A percentile compares a stretch with the other conserved stretches of the same genome.
phyloP scores from a whole-genome alignment of 202 grass and related monocot genomes.

The Setaria viridis region DNA sequence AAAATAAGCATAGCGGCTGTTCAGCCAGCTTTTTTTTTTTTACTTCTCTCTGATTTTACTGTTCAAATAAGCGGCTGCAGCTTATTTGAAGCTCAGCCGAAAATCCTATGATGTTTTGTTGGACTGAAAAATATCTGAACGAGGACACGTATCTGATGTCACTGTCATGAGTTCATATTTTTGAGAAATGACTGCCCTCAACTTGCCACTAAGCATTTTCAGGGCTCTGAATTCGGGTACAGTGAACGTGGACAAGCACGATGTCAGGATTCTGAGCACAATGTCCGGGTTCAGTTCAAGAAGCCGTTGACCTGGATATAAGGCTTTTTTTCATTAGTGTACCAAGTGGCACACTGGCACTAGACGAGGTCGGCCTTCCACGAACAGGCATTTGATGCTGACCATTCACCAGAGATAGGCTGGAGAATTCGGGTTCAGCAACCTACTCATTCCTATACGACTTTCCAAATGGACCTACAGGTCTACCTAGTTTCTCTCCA shows the following conservation, averaged over 20 bases:
- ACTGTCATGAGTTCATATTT: not conserved
- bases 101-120: not conserved
- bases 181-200: not conserved
- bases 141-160: not conserved
- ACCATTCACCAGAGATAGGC: not conserved
- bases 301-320: too few species aligned
- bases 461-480: constrained; percentile 3
- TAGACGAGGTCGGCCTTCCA: not conserved
- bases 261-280: not conserved
- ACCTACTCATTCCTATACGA: not conserved
- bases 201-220: not conserved
- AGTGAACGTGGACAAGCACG: constrained; percentile 3
- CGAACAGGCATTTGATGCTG: constrained; percentile 12
- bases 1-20: too few species aligned
- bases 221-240: not conserved
- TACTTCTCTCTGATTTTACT: too few species aligned
- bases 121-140: not conserved
- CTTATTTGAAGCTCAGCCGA: too few species aligned
- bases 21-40: too few species aligned
- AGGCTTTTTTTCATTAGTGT: not conserved
- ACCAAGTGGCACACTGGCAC: not conserved
- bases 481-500: not conserved
- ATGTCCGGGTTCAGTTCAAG: not conserved
- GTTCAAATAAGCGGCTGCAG: too few species aligned
- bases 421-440: not conserved